Evolutionary conservation across 208 protist genomes (phyloP).

Genomic region (Angomonas deanei): DNA sequence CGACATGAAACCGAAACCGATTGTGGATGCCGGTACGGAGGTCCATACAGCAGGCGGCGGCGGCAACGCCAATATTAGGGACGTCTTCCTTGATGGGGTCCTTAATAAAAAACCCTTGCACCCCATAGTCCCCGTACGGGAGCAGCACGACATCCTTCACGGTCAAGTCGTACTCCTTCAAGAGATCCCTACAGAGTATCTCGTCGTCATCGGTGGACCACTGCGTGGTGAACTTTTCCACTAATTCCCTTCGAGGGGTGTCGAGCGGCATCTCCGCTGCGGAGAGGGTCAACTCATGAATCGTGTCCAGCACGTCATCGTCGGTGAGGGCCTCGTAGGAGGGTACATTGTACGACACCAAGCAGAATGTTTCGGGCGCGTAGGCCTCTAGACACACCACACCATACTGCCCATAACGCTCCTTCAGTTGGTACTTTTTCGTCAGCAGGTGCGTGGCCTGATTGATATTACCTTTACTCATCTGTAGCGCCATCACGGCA

Average conservation of each 20-base stretch:
- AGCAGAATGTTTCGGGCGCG: constrained; percentile 77
- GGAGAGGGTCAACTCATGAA: constrained; percentile 84
- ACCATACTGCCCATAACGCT: constrained; percentile 55
- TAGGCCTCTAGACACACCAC: constrained; percentile 84
- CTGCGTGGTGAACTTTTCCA: constrained; percentile 53
- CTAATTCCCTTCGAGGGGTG: constrained; percentile 33
- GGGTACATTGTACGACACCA: constrained; percentile 69
- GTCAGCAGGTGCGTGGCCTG: constrained; percentile 43
- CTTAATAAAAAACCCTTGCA: constrained; percentile 76
- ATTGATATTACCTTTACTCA: constrained; percentile 65
- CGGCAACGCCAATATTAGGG: constrained; percentile 79
- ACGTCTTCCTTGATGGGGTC: constrained; percentile 58
- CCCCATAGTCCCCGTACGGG: constrained; percentile 78
- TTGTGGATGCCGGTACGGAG: constrained; percentile 87
- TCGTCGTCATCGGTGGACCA: constrained; percentile 77
- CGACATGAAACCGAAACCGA: constrained; percentile 86
- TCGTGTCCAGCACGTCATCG: constrained; percentile 75
- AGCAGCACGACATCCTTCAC: constrained; percentile 66
- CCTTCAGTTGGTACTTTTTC: constrained; percentile 20
- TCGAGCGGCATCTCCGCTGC: constrained; percentile 81
- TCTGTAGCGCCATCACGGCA: constrained; percentile 39
- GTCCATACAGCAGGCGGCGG: constrained; percentile 81
- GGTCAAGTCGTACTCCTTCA: constrained; percentile 52
- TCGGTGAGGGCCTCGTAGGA: constrained; percentile 48
- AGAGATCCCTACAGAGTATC: constrained; percentile 32